These are phyloP conservation scores for Henckelia pumila DNA, from an alignment of 257 asterid species.

Conservation along the genomic window DNA sequence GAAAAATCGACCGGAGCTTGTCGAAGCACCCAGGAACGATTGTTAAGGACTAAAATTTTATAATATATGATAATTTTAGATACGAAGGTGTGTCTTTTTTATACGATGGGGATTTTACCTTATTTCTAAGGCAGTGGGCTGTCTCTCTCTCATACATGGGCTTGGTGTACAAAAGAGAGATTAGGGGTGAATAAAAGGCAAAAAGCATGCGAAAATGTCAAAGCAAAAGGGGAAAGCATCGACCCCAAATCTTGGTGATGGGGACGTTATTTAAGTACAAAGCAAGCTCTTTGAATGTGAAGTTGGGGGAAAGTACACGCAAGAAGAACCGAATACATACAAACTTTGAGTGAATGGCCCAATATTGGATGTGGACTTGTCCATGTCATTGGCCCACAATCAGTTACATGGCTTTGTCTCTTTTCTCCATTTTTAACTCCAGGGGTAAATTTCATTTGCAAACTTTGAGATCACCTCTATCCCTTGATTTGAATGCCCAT, in stretches of 20 bases:
- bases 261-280: slow-evolving; percentile 39
- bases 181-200: slow-evolving; percentile 41
- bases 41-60: too few species aligned
- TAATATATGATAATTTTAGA: too few species aligned
- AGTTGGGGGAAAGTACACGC: slow-evolving; percentile 21
- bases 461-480: neutral
- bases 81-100: too few species aligned
- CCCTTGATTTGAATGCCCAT: neutral
- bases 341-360: slow-evolving; percentile 34
- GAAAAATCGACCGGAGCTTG: too few species aligned
- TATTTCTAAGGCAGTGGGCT: too few species aligned
- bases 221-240: slow-evolving; percentile 54
- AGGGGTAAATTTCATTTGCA: slow-evolving; percentile 5
- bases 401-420: slow-evolving; percentile 60
- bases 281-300: neutral
- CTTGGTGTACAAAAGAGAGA: slow-evolving; percentile 25
- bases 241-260: slow-evolving; percentile 58
- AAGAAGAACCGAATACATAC: slow-evolving; percentile 17
- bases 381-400: slow-evolving; percentile 48
- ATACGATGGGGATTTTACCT: too few species aligned
- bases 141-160: neutral
- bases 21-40: too few species aligned
- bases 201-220: slow-evolving; percentile 44
- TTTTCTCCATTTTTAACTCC: slow-evolving; percentile 16
- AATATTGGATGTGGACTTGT: slow-evolving; percentile 17